Conservation (phyloP, 1,284 basidiomycete species). For the Cryptococcus floricola region DNA sequence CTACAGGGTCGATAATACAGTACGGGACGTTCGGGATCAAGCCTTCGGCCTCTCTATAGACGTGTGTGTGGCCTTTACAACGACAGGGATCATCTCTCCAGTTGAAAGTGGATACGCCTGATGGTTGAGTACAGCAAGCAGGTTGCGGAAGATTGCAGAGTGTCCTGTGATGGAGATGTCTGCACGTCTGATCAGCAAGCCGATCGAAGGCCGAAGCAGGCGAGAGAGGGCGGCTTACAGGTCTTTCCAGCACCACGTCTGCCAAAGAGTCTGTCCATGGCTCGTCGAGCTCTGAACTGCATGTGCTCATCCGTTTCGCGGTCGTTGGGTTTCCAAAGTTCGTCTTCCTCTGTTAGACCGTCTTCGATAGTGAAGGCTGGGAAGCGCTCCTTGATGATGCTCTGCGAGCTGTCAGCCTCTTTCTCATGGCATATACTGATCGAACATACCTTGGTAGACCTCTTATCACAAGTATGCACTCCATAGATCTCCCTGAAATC, state of each 20-base stretch:
- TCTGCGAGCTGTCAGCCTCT: constrained; percentile 24
- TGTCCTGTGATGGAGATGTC: constrained; percentile 52
- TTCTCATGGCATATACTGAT: background rate
- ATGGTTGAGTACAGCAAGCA: constrained; percentile 45
- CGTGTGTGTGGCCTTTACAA: constrained; percentile 39
- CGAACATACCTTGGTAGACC: constrained; percentile 51
- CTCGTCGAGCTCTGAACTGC: constrained; percentile 56
- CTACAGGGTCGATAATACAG: background rate
- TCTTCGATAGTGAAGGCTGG: constrained; percentile 63
- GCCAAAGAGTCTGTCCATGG: constrained; percentile 64
- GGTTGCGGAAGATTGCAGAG: constrained; percentile 48
- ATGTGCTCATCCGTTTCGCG: constrained; percentile 63
- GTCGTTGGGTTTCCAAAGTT: constrained; percentile 61
- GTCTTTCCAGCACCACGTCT: constrained; percentile 49
- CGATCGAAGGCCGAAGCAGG: no score
- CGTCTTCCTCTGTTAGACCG: constrained; percentile 67
- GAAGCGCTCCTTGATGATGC: constrained; percentile 58
- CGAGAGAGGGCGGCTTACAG: constrained; percentile 51
- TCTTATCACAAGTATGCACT: constrained; percentile 45
- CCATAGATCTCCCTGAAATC: constrained; percentile 47
- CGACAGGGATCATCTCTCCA: constrained; percentile 48
- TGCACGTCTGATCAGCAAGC: constrained; percentile 5
- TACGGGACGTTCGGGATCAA: background rate
- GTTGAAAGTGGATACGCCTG: constrained; percentile 44
- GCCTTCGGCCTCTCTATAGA: background rate